Base-by-base conservation (phyloP, 1,139 yeast genomes). In the Blastobotrys malaysiensis region DNA sequence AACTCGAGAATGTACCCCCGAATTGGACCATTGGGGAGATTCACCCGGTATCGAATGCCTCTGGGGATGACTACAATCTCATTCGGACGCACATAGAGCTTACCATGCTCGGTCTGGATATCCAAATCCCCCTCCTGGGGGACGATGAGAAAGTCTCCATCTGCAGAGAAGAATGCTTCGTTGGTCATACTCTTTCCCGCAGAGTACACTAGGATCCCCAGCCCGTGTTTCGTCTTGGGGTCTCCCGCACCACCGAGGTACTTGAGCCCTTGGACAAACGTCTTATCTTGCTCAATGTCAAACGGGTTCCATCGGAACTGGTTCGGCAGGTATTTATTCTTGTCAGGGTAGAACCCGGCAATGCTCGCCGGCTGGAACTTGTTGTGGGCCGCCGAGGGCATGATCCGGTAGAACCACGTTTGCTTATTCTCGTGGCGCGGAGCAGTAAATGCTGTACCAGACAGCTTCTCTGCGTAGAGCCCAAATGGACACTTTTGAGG, bases 51-150 rank as follows among this genome's bases (percentile, higher is more conserved):
- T 11, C 66, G 55, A 26, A 67, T 58, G 2, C 70, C 70, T 26
- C 69, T 56, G 27, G 68, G 70, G 27, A 67, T 64, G n/a, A 67
- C 68, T 9, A 54, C 61, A 49, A 67, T 66, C 52, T 67, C 70
- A 43, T 63, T 61, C 2, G 68, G 68, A 7, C 62, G 57, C 13
- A 66, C 68, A 36, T 59, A 59, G 24, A 67, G 55, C 52, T 58
- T 56, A 11, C 70, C 70, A 31, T 65, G 57, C 54, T 67, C 70
- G 9, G 70, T 67, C 49, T 62, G 63, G 26, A 67, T 61, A 50
- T 65, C 63, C 46, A 67, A 59, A 16, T 57, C 61, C 3, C 70
- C 70, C 14, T 56, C 53, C 51, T 66, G 69, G 2, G 70, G 66
- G 6, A 67, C 69, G 52, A 67, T 60, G 27, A 67, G 57, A 45